Conservation (phyloP, 1,139 yeast species). For the Debaryomyces udenii region DNA sequence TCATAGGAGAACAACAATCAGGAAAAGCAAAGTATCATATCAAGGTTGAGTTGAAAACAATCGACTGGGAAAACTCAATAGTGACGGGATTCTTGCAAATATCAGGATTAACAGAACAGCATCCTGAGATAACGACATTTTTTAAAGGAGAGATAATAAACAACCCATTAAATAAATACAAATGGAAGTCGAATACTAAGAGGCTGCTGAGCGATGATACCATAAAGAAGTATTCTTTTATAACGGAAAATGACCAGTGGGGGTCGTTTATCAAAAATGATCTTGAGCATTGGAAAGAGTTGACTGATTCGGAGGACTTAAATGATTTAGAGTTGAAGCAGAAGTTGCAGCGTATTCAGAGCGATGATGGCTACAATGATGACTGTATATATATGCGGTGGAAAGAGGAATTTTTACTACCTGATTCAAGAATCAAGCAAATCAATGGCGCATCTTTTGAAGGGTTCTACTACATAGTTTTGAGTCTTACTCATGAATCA, state of each 20-base stretch:
- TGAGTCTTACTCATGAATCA: conserved; percentile 56
- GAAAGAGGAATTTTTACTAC: conserved; percentile 87
- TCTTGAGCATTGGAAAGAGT: conserved; percentile 83
- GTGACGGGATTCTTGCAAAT: conserved; percentile 81
- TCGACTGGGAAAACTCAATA: conserved; percentile 62
- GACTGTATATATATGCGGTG: conserved; percentile 81
- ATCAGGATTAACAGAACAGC: conserved; percentile 73
- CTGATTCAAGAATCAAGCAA: conserved; percentile 70
- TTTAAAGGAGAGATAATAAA: conserved; percentile 87
- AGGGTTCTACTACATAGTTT: conserved; percentile 87
- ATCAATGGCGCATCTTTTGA: conserved; percentile 86
- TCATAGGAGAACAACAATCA: conserved; percentile 75
- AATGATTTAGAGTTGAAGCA: conserved; percentile 30
- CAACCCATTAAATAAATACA: conserved; percentile 38
- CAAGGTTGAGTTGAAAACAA: conserved; percentile 68
- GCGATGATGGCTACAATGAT: conserved; percentile 32
- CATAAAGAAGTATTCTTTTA: conserved; percentile 35
- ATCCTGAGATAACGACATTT: conserved; percentile 81
- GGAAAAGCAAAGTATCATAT: conserved; percentile 70
- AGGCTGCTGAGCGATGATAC: conserved; percentile 17
- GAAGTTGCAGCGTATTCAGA: conserved; percentile 34
- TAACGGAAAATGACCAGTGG: conserved; percentile 53
- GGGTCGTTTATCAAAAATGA: conserved; percentile 70
- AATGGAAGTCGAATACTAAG: conserved; percentile 22
- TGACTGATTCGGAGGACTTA: conserved; percentile 47